phyloP scores from a whole-genome alignment of 2,329 filamentous ascomycete species.

The Plenodomus biglobosus region DNA sequence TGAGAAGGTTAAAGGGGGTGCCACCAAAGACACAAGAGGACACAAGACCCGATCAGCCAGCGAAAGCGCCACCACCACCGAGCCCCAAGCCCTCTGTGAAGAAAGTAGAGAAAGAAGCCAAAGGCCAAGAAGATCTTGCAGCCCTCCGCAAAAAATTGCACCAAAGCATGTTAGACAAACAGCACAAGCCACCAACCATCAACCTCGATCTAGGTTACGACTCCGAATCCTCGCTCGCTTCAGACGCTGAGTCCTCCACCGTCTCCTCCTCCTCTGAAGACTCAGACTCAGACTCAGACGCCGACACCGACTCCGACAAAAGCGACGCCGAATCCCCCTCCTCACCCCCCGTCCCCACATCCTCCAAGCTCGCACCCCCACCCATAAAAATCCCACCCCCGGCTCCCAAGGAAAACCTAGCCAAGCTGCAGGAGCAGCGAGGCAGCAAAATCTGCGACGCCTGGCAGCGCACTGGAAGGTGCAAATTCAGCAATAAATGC shows the following conservation, averaged over 20 bases:
- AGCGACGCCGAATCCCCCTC: slow-evolving; percentile 13
- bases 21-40: slow-evolving; percentile 16
- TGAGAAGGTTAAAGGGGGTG: slow-evolving; percentile 30
- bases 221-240: slow-evolving; percentile 25
- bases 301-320: slow-evolving; percentile 26
- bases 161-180: slow-evolving; percentile 36
- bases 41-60: background rate
- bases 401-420: background rate
- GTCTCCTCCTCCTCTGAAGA: slow-evolving; percentile 1
- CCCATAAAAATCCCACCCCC: slow-evolving; percentile 18
- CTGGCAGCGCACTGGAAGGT: slow-evolving; percentile 32
- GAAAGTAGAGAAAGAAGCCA: slow-evolving; percentile 1
- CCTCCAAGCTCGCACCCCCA: slow-evolving; percentile 37
- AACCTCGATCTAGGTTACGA: slow-evolving; percentile 38
- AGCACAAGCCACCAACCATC: slow-evolving; percentile 7
- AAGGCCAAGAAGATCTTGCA: slow-evolving; percentile 29
- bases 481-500: slow-evolving; percentile 30
- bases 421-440: slow-evolving; percentile 5
- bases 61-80: background rate
- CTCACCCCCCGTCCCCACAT: slow-evolving; percentile 40
- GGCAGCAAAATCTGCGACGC: slow-evolving; percentile 22
- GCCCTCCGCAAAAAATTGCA: slow-evolving; percentile 38
- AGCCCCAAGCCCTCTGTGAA: slow-evolving; percentile 5
- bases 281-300: slow-evolving; percentile 33
- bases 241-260: slow-evolving; percentile 25